A percentile compares a stretch with the other conserved stretches of the same genome.
phyloP scores from a whole-genome alignment of 164 flowering plant genomes.

The Euptelea pleiosperma region DNA sequence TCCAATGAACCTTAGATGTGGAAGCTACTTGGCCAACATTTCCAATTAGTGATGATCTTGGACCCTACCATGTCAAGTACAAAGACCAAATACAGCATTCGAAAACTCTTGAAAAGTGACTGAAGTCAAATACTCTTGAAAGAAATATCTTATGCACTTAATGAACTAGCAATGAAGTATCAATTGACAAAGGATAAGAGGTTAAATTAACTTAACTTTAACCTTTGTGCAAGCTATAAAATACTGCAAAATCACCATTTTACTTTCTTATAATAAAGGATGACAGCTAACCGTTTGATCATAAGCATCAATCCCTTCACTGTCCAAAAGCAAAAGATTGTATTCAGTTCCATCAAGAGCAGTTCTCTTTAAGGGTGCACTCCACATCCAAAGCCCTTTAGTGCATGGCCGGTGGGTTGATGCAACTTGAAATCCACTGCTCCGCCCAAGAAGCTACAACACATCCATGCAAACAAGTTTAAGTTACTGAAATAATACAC shows the following conservation, averaged over 20 bases:
- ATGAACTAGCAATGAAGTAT: neutral
- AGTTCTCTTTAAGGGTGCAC: constrained; percentile 84
- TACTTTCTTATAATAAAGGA: neutral
- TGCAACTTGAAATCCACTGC: constrained; percentile 98
- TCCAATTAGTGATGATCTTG: no score
- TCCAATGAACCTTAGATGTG: no score
- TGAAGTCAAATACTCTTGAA: no score
- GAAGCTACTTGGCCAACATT: no score
- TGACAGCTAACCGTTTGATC: constrained; percentile 83
- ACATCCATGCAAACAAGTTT: constrained; percentile 11
- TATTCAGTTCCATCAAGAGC: constrained; percentile 98
- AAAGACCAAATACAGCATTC: no score
- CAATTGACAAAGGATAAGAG: neutral
- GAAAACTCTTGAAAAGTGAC: no score
- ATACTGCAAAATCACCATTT: neutral
- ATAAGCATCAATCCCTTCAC: constrained; percentile 99
- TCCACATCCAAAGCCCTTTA: constrained; percentile 99
- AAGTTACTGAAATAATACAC: neutral
- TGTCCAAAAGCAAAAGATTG: constrained; percentile 83
- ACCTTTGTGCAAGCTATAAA: neutral
- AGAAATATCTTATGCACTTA: neutral
- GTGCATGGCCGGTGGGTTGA: constrained; percentile 97
- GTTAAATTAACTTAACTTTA: neutral
- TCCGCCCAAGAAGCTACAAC: constrained; percentile 88
- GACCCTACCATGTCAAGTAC: no score